phyloP scores from a whole-genome alignment of 108 stramenopile species.

The Cyclotella cryptica region DNA sequence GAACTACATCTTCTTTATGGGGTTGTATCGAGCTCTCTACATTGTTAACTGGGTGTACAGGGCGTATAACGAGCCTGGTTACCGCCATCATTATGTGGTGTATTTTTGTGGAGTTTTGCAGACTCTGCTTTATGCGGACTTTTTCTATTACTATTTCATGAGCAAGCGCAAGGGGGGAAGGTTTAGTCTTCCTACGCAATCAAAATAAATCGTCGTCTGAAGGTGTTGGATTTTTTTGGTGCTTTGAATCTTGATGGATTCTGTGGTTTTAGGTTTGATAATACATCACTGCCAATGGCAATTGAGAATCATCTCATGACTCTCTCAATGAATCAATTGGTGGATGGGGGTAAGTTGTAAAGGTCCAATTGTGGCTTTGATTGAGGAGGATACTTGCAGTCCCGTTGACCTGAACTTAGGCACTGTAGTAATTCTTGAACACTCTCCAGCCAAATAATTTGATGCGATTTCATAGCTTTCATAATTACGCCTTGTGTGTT shows the following conservation, averaged over 20 bases:
- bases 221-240: background rate
- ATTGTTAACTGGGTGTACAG: constrained; percentile 99
- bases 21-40: constrained; percentile 96
- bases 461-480: background rate
- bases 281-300: no score
- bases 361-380: no score
- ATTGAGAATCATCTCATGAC: no score
- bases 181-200: constrained; percentile 76
- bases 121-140: constrained; percentile 97
- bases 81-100: constrained; percentile 94
- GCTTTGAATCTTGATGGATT: no score
- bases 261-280: no score
- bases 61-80: constrained; percentile 84
- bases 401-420: background rate
- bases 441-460: background rate
- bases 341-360: background rate
- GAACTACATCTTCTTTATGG: constrained; percentile 98
- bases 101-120: constrained; percentile 96
- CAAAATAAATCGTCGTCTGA: constrained; percentile 23
- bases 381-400: no score
- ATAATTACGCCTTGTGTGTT: no score
- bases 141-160: constrained; percentile 98
- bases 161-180: constrained; percentile 83
- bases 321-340: background rate
- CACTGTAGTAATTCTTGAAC: background rate